Evolutionary conservation across 176 grass and related monocot genomes (phyloP), one percentile per base, ranked within the genome.

Genomic region (Alloteropsis semialata): DNA sequence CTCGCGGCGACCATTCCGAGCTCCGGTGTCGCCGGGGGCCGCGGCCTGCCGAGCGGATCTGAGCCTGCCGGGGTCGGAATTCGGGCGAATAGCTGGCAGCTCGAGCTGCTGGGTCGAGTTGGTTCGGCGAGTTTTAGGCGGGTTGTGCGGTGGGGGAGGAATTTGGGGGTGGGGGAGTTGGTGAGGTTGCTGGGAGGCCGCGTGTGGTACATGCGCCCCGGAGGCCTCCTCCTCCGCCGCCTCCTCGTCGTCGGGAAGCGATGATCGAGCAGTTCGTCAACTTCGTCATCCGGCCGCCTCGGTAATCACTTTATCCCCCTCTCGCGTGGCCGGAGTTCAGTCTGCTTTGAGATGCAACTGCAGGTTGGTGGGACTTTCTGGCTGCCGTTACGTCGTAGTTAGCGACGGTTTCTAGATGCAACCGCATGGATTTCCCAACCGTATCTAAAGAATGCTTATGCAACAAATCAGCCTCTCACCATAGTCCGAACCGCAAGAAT

Each of bases 261-360:
- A 99, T 99, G 97, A 99, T 96, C 78, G 93, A 99, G 74, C 97
- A 99, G 74, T 99, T 99, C 81, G 90, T 99, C 79, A 99, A 94
- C 76, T 99, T 99, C 71, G 91, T 99, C 63, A 99, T 99, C 81
- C 93, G 97, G 25, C 97, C 97, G 77, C 97, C 97, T 34, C 94
- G 97, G 97, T 99, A 90, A 74, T 69, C 70, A 43, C 46, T 29
- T 69, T 67, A 34, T 3, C 24, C 24, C 64, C 39, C 25, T 11
- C 27, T 61, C 29, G 36, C 36, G 73, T 12, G 7, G 45, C 53
- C 37, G 39, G 49, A 53, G 30, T 72, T 62, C 36, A 10, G 18
- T 6, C 42, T 55, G 24, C 0, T 65, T 54, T 68, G 3, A 55
- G 49, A 71, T 63, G 38, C 50, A 45, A 12, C 38, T 6, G 42